Evolutionary conservation across 495 filamentous ascomycete species (phyloP).

Genomic region (Neurospora intermedia): DNA sequence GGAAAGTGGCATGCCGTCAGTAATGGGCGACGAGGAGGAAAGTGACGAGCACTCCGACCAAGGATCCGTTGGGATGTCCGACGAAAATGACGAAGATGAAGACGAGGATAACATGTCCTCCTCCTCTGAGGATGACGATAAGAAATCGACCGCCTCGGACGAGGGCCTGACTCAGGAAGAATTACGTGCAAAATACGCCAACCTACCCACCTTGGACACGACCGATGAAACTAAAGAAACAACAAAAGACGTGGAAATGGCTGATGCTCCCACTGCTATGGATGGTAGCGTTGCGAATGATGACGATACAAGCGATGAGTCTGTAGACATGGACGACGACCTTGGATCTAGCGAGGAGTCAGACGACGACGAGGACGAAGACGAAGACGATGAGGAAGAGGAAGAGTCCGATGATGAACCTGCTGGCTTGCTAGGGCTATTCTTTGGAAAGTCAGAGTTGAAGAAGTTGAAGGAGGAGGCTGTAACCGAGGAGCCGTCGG

Average conservation of each 20-base stretch:
- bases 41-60: slow-evolving; percentile 5
- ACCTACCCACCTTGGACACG: slow-evolving; percentile 37
- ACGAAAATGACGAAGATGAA: slow-evolving; percentile 46
- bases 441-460: slow-evolving; percentile 38
- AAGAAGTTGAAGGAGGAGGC: slow-evolving; percentile 29
- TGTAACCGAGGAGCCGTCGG: neutral
- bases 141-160: slow-evolving; percentile 50
- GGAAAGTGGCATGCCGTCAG: slow-evolving; percentile 48
- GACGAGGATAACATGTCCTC: slow-evolving; percentile 68
- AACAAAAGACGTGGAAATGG: slow-evolving; percentile 8
- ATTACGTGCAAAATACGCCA: slow-evolving; percentile 67
- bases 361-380: slow-evolving; percentile 21
- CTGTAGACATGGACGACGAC: slow-evolving; percentile 83
- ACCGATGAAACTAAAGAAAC: slow-evolving; percentile 5
- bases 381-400: slow-evolving; percentile 38
- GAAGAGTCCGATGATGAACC: slow-evolving; percentile 44
- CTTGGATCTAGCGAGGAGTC: slow-evolving; percentile 55
- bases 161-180: slow-evolving; percentile 70
- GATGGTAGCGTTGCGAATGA: slow-evolving; percentile 23
- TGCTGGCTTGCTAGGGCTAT: slow-evolving; percentile 58
- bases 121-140: slow-evolving; percentile 47
- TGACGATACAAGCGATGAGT: slow-evolving; percentile 67
- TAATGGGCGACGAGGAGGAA: slow-evolving; percentile 24
- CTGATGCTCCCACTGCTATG: slow-evolving; percentile 6
- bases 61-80: slow-evolving; percentile 8